These are phyloP conservation scores for Posidonia oceanica DNA, from an alignment of 116 monocot genomes.

Conservation along the genomic window DNA sequence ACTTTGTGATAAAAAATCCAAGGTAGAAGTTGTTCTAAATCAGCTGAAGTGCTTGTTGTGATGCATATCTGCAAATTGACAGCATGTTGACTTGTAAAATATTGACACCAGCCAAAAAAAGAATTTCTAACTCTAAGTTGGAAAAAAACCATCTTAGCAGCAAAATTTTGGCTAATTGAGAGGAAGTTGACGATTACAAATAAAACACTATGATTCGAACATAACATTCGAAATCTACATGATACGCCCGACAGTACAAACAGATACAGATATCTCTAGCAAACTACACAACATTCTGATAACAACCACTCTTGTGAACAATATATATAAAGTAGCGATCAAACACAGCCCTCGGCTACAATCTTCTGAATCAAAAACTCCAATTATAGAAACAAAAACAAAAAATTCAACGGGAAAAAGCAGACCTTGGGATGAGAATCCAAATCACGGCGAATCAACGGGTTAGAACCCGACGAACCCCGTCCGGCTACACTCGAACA, in stretches of 20 bases:
- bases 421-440: slow-evolving; percentile 57
- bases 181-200: too few relatives aligned
- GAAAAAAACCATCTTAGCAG: not conserved
- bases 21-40: slow-evolving; percentile 87
- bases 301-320: too few relatives aligned
- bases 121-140: not conserved
- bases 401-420: not conserved
- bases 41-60: slow-evolving; percentile 82
- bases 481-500: slow-evolving; percentile 35
- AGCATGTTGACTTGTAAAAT: not conserved
- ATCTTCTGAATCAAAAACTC: too few relatives aligned
- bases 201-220: too few relatives aligned
- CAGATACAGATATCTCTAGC: too few relatives aligned
- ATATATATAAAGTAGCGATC: too few relatives aligned
- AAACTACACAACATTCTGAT: too few relatives aligned
- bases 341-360: too few relatives aligned
- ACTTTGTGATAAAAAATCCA: slow-evolving; percentile 96
- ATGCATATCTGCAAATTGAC: slow-evolving; percentile 64
- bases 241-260: too few relatives aligned
- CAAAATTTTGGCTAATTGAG: too few relatives aligned
- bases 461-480: slow-evolving; percentile 41
- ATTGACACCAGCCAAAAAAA: not conserved
- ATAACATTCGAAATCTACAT: too few relatives aligned
- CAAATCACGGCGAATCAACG: slow-evolving; percentile 37
- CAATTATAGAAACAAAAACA: not conserved